A percentile compares a stretch with the other conserved stretches of the same genome.
Conservation (phyloP, 1,139 yeast genomes). For the Debaryomyces singareniensis region DNA sequence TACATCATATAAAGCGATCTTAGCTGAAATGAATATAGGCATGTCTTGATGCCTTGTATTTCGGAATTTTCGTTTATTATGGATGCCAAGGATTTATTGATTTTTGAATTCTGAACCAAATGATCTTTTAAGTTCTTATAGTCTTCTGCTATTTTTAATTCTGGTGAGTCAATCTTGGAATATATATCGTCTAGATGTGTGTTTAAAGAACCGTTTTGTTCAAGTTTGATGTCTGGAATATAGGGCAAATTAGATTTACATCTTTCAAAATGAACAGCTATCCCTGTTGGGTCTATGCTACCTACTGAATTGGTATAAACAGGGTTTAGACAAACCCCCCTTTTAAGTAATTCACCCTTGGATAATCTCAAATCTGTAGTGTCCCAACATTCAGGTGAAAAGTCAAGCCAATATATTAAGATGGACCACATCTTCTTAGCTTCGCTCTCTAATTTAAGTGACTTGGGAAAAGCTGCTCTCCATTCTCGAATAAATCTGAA, state of each 20-base stretch:
- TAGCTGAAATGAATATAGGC: constrained; percentile 50
- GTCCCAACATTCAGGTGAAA: constrained; percentile 3
- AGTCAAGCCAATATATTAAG: constrained; percentile 4
- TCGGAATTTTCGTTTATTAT: constrained; percentile 1
- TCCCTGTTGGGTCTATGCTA: neutral
- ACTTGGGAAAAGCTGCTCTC: constrained; percentile 17
- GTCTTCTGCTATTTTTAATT: constrained; percentile 5
- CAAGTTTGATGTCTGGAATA: constrained; percentile 8
- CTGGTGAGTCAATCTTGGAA: constrained; percentile 35
- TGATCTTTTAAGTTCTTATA: constrained; percentile 8
- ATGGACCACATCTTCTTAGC: constrained; percentile 23
- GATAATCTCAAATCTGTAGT: neutral
- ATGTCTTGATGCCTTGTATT: constrained; percentile 46
- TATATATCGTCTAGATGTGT: no score
- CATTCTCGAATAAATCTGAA: constrained; percentile 23
- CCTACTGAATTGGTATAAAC: neutral
- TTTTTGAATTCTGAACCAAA: neutral
- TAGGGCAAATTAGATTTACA: constrained; percentile 14
- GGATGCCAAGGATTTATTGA: constrained; percentile 3
- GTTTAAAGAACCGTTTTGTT: constrained; percentile 21
- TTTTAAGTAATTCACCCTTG: constrained; percentile 2
- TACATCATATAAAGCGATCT: constrained; percentile 56
- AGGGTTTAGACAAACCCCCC: constrained; percentile 3
- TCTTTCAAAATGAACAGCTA: constrained; percentile 23
- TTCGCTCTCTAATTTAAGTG: constrained; percentile 16